Base-by-base conservation (phyloP, 495 filamentous ascomycete genomes). In the Talaromyces trachyspermus region DNA sequence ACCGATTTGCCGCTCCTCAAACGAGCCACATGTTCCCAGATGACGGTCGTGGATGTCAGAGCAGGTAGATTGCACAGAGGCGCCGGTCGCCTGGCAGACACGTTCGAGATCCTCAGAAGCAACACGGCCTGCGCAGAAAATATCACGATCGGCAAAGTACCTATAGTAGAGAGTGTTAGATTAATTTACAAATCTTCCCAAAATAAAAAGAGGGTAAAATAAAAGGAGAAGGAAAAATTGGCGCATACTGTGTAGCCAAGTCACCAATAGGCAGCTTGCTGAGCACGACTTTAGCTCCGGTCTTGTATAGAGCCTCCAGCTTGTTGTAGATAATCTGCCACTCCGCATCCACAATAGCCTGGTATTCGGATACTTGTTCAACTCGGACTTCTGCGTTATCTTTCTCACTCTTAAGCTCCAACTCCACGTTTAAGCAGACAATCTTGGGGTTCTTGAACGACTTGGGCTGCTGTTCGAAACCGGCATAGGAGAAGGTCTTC, bases 281-380 rank as follows among this genome's bases (percentile, higher is more conserved):
- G 40, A 98, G 79, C 20, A 98, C 88, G 49, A 98, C 89, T 75
- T 95, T 94, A 32, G 92, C 92, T 38, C 91, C 92, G 4, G 91
- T 95, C 62, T 89, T 83, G 77, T 88, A 77, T 41, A 91, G 69
- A 22, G 90, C 89, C 69, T 98, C 91, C 56, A 97, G 82, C 77
- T 98, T 98, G 76, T 96, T 89, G 80, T 81, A 95, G 64, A 98
- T 98, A 61, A 98, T 98, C 70, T 95, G 87, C 92, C 92, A 98
- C 67, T 98, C 92, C 32, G 92, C 92, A 63, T 98, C 92, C 62
- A 98, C 92, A 57, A 98, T 95, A 40, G 92, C 92, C 70, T 98
- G 92, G 74, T 98, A 98, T 71, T 98, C 92, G 23, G 91, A 95
- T 49, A 98, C 92, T 60, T 97, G 92, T 69, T 96, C 92, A 38